These are phyloP conservation scores for Monilinia vaccinii-corymbosi DNA, from an alignment of 2,329 filamentous ascomycete species.

Conservation along the genomic window DNA sequence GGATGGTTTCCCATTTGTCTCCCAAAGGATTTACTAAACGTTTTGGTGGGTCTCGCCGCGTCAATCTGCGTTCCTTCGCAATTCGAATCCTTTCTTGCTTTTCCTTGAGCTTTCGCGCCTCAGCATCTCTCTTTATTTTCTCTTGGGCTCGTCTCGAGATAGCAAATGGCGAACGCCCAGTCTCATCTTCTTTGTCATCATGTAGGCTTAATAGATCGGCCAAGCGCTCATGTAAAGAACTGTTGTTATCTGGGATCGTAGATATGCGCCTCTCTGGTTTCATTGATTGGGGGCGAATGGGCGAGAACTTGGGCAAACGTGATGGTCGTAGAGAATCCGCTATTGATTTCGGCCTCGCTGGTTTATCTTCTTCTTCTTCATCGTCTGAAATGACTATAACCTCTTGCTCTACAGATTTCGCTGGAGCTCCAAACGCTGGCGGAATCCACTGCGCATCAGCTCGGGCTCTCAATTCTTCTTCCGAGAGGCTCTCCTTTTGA, in stretches of 20 bases:
- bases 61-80: conserved; percentile 21
- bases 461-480: conserved; percentile 12
- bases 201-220: not conserved
- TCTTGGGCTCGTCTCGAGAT: conserved; percentile 2
- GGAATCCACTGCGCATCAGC: conserved; percentile 20
- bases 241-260: not conserved
- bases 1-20: conserved; percentile 32
- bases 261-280: not conserved
- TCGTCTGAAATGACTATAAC: conserved; percentile 6
- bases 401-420: not conserved
- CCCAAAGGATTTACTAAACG: conserved; percentile 27
- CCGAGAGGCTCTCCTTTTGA: conserved; percentile 11
- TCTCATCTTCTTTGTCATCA: not conserved
- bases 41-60: conserved; percentile 19
- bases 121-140: not conserved
- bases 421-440: conserved; percentile 11
- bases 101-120: conserved; percentile 10
- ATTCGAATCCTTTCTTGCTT: conserved; percentile 15
- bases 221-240: not conserved
- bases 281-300: not conserved
- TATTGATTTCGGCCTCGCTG: not conserved
- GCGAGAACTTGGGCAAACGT: not conserved
- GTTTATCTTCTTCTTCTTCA: not conserved
- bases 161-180: not conserved
- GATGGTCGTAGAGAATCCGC: not conserved